Base-by-base conservation (phyloP, 352 stramenopile genomes). In the Ochromonadaceae sp. region DNA sequence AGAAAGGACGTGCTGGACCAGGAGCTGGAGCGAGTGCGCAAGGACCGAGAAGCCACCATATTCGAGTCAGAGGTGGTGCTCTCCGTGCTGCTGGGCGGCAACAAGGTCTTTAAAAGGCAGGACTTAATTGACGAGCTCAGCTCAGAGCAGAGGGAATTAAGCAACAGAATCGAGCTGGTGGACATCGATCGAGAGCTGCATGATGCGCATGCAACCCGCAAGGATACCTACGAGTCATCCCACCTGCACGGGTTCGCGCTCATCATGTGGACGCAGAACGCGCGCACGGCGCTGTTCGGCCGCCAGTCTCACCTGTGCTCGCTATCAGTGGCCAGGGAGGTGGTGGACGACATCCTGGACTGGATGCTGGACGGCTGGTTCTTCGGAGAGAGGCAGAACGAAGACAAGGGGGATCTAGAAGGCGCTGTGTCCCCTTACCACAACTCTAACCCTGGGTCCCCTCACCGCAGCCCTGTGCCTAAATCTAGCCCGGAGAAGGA, bases 341-440 rank as follows among this genome's bases (percentile, higher is more conserved):
- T 93, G 20, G 78, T 95, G n/a, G 87, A 96, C 36, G 83, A 92
- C 42, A 84, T 95, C 22, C 75, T 97, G 4, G 79, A 93, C 44
- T 93, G 73, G 36, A 95, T 97, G 89, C 75, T 96, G 17, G 89
- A 96, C 77, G 90, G 90, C 1, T 97, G 90, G 90, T 73, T 88
- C 55, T 96, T 97, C 70, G 90, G 90, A 2, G 88, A 95, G 72
- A 79, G 84, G 49, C 77, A 91, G 68, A 92, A 81, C 12, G 68
- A 82, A 10, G n/a, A n/a, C n/a, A n/a, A n/a, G n/a, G n/a, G n/a
- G 28, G 73, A n/a, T n/a, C n/a, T n/a, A n/a, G n/a, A n/a, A n/a
- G n/a, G n/a, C n/a, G n/a, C n/a, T n/a, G n/a, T n/a, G n/a, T n/a
- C n/a, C n/a, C n/a, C n/a, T n/a, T n/a, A n/a, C n/a, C n/a, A n/a